Evolutionary conservation across 495 filamentous ascomycete genomes (phyloP), one percentile per base, ranked within the genome.

Genomic region (Cercophora scortea): DNA sequence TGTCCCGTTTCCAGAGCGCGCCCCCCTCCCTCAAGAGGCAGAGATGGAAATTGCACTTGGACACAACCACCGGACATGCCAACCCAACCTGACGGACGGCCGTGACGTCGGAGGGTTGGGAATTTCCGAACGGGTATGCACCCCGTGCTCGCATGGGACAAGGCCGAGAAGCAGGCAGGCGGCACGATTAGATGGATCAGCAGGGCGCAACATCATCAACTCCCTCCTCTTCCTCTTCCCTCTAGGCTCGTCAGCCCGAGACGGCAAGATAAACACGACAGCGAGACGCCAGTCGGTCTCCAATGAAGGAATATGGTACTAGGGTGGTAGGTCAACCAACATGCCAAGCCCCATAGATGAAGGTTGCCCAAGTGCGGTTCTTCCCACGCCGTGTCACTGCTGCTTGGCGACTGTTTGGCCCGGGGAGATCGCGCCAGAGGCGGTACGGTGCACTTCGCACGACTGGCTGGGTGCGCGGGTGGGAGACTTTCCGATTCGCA

Each of bases 401-500:
- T 25, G 25, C 25, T 25, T 25, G 25, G 25, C 25, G 25, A 25
- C 25, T 25, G 2, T 25, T 25, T 25, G 25, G 25, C 5, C 25
- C 25, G 25, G 5, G 25, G 25, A 5, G 25, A 5, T n/a, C 25
- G 25, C 25, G 25, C 25, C 25, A 25, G 50, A 43, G 50, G 50
- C 33, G 18, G 25, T 9, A 13, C 13, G 8, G 17, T 15, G 38
- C 38, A 40, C 11, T 40, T 11, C 38, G 38, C 10, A 11, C 11
- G 7, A 18, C 13, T 4, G 18, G 42, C 42, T 8, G 15, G 8
- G 18, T 8, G 15, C 3, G 10, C 3, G 10, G n/a, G 18, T 45
- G 42, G 41, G 19, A 58, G 56, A 45, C 42, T 18, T 58, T 58
- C 56, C 56, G 56, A 58, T 58, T 58, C 56, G 56, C 56, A 54